These are phyloP conservation scores for Cytidiella melzeri DNA, from an alignment of 768 basidiomycete species.

Conservation along the genomic window DNA sequence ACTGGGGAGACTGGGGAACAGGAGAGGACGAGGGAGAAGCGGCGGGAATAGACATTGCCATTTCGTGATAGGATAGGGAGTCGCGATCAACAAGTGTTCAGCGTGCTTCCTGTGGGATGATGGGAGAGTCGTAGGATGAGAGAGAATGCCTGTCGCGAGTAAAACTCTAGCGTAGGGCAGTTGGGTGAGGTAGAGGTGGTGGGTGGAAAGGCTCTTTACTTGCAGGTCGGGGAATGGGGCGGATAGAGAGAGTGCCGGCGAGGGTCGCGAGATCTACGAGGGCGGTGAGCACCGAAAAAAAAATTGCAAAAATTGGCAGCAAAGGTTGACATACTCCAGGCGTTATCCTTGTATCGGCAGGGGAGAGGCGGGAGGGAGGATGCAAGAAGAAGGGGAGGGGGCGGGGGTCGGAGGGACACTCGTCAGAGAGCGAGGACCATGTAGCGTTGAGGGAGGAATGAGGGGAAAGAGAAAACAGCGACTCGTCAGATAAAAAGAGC, in stretches of 20 bases:
- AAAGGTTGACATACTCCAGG: slow-evolving; percentile 34
- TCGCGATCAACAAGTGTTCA: slow-evolving; percentile 38
- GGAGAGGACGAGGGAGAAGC: slow-evolving; percentile 34
- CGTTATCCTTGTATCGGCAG: slow-evolving; percentile 49
- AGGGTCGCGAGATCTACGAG: slow-evolving; percentile 86
- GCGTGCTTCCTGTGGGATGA: slow-evolving; percentile 38
- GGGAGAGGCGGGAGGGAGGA: slow-evolving; percentile 34
- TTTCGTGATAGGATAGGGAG: slow-evolving; percentile 24
- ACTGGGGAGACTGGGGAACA: slow-evolving; percentile 30
- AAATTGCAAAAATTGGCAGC: too few species aligned
- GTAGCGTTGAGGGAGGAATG: slow-evolving; percentile 1
- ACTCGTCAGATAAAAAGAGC: too few species aligned
- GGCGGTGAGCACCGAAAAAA: slow-evolving; percentile 8
- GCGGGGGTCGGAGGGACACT: slow-evolving; percentile 18
- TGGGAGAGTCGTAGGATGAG: slow-evolving; percentile 15
- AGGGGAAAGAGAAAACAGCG: slow-evolving; percentile 6
- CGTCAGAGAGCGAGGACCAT: slow-evolving; percentile 13
- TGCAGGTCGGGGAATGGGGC: slow-evolving; percentile 23
- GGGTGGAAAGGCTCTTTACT: slow-evolving; percentile 10
- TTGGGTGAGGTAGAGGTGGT: slow-evolving; percentile 18
- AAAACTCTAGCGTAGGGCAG: slow-evolving; percentile 40
- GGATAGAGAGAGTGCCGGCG: slow-evolving; percentile 68
- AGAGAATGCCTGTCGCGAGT: slow-evolving; percentile 24
- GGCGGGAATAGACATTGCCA: slow-evolving; percentile 36
- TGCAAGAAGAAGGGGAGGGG: slow-evolving; percentile 22